phyloP scores from a whole-genome alignment of 192 early-diverging fungal genomes.

The Podochytrium sp. region DNA sequence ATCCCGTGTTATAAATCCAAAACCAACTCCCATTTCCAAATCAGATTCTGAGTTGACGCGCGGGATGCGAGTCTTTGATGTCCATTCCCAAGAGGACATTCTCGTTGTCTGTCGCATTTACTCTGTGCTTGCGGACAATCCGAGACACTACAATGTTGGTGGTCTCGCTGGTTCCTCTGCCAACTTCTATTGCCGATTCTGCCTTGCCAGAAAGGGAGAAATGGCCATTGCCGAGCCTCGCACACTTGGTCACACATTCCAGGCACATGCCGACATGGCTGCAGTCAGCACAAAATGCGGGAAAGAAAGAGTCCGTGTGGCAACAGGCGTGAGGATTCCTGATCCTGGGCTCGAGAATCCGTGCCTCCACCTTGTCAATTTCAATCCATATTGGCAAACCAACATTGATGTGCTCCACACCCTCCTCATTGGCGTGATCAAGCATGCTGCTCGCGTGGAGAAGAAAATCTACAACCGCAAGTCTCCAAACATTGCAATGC shows the following conservation, averaged over 20 bases:
- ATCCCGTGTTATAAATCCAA: background rate
- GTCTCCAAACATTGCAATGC: background rate
- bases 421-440: background rate
- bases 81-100: background rate
- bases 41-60: background rate
- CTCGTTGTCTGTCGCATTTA: background rate
- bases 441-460: background rate
- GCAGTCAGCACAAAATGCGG: background rate
- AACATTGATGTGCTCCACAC: background rate
- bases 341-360: background rate
- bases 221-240: background rate
- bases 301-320: background rate
- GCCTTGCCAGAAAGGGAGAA: background rate
- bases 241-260: background rate
- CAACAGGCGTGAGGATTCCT: background rate
- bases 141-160: background rate
- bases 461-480: background rate
- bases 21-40: background rate
- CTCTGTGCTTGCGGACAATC: background rate
- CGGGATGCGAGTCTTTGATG: background rate
- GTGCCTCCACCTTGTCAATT: background rate
- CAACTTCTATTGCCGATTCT: background rate
- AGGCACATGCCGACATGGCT: background rate
- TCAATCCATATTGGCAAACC: background rate
- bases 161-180: background rate